These are phyloP conservation scores for Trichoderma virens DNA, from an alignment of 495 filamentous ascomycete species.

Conservation along the genomic window DNA sequence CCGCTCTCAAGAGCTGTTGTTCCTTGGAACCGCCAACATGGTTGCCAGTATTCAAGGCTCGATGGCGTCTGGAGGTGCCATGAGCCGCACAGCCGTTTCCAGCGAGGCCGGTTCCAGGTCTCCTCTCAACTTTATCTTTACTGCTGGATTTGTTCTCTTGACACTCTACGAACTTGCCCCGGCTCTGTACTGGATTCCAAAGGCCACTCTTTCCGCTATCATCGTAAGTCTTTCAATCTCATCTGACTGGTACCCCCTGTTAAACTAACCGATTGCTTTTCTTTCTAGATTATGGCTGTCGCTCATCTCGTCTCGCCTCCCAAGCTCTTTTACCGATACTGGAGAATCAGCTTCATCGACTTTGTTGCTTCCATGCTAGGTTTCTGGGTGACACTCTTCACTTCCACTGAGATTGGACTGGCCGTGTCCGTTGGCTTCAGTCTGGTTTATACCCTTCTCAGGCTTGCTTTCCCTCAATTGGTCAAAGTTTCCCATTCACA, in stretches of 20 bases:
- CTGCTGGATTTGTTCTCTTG: constrained; percentile 34
- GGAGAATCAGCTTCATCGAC: constrained; percentile 33
- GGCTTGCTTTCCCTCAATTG: background rate
- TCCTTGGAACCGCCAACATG: constrained; percentile 35
- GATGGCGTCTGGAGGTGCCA: constrained; percentile 36
- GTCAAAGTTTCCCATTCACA: constrained; percentile 1
- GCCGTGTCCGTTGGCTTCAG: background rate
- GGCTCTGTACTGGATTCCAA: constrained; percentile 39
- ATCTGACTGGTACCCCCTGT: background rate
- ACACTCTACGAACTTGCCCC: constrained; percentile 36
- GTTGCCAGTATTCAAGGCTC: constrained; percentile 35
- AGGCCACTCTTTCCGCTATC: constrained; percentile 34
- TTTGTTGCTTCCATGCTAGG: constrained; percentile 16
- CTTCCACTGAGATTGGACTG: background rate
- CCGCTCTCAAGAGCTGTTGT: constrained; percentile 35
- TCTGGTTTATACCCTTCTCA: background rate
- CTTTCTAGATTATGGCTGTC: constrained; percentile 28
- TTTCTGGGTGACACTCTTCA: background rate
- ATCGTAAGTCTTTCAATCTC: constrained; percentile 15
- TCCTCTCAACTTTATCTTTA: constrained; percentile 33
- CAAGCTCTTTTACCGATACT: constrained; percentile 33
- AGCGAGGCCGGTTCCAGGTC: constrained; percentile 28
- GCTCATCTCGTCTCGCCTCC: constrained; percentile 32
- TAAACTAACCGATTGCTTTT: background rate
- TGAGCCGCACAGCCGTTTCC: constrained; percentile 39